Conservation (phyloP, 2,329 filamentous ascomycete genomes). For the Ophiostoma sp. region DNA sequence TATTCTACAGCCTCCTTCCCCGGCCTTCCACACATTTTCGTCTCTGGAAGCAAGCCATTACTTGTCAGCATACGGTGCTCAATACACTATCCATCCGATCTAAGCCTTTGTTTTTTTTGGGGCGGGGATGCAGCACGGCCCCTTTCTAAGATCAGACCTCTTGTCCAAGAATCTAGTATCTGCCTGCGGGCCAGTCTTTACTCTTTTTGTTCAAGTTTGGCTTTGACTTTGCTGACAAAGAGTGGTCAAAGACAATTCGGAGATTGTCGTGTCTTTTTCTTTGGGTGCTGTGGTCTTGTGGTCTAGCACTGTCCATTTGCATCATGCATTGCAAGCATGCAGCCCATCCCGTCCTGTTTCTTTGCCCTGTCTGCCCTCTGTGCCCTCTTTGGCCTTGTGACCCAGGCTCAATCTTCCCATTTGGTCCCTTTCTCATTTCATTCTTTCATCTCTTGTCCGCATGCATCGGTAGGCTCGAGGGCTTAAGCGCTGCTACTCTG, state of each 20-base stretch:
- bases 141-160: slow-evolving; percentile 5
- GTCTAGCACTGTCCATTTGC: not conserved
- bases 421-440: slow-evolving; percentile 12
- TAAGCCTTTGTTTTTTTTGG: slow-evolving; percentile 14
- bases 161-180: not conserved
- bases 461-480: not conserved
- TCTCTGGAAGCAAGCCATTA: slow-evolving; percentile 3
- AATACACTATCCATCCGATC: slow-evolving; percentile 1
- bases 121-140: slow-evolving; percentile 13
- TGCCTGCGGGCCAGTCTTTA: not conserved
- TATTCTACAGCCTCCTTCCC: not conserved
- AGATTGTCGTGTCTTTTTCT: not conserved
- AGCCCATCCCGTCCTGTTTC: not conserved
- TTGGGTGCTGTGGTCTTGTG: not conserved
- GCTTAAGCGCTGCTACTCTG: not conserved
- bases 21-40: not conserved
- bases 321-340: not conserved
- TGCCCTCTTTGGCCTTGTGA: not conserved
- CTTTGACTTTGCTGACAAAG: not conserved
- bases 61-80: not conserved
- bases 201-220: not conserved
- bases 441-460: not conserved
- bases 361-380: not conserved
- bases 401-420: not conserved
- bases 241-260: not conserved